phyloP scores from a whole-genome alignment of 169 alveolate species.

The Cryptosporidium bovis region DNA sequence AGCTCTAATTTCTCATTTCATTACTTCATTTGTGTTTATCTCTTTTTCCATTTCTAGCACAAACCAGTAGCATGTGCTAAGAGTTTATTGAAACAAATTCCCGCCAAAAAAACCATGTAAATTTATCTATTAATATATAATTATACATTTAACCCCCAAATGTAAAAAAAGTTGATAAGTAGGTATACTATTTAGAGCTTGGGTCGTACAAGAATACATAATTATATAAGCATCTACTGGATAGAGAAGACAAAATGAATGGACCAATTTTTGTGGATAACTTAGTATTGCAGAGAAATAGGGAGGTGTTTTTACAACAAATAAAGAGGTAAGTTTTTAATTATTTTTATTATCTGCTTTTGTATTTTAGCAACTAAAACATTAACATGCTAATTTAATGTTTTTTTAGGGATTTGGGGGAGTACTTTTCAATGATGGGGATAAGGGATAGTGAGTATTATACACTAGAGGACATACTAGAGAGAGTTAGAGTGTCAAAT shows the following conservation, averaged over 20 bases:
- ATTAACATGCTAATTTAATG: neutral
- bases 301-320: slow-evolving; percentile 60
- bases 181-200: too few species aligned
- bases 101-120: neutral
- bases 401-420: slow-evolving; percentile 49
- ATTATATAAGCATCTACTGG: neutral
- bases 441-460: slow-evolving; percentile 58
- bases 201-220: too few species aligned
- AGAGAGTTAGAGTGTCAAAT: slow-evolving; percentile 22
- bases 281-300: slow-evolving; percentile 35
- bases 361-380: neutral
- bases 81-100: neutral
- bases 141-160: too few species aligned
- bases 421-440: slow-evolving; percentile 60
- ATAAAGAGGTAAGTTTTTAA: slow-evolving; percentile 48
- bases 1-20: too few species aligned
- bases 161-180: too few species aligned
- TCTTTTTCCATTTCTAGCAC: too few species aligned
- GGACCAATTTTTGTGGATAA: slow-evolving; percentile 27
- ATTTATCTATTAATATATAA: too few species aligned
- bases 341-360: neutral
- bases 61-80: neutral
- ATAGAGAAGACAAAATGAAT: slow-evolving; percentile 8
- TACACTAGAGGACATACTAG: slow-evolving; percentile 30
- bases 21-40: too few species aligned